These are phyloP conservation scores for Fonsecaea multimorphosa DNA, from an alignment of 2,329 filamentous ascomycete genomes.

Conservation along the genomic window DNA sequence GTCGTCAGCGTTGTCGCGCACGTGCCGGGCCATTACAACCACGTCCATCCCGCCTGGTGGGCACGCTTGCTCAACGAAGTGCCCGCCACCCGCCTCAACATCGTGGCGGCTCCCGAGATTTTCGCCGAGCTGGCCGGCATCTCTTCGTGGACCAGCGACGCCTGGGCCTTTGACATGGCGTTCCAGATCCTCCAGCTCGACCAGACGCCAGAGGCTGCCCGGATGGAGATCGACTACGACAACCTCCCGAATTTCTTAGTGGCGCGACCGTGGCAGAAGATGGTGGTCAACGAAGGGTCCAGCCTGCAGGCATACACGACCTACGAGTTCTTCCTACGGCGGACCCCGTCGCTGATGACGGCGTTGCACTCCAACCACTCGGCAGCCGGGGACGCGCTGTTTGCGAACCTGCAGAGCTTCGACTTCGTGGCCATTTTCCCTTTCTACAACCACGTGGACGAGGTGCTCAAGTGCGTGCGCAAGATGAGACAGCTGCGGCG, in stretches of 20 bases:
- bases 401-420: slow-evolving; percentile 54
- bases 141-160: slow-evolving; percentile 62
- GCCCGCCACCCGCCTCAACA: slow-evolving; percentile 57
- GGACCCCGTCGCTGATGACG: slow-evolving; percentile 61
- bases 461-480: slow-evolving; percentile 52
- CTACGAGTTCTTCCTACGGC: slow-evolving; percentile 72
- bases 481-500: slow-evolving; percentile 59
- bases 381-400: slow-evolving; percentile 43
- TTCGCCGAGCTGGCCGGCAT: slow-evolving; percentile 67
- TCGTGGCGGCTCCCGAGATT: slow-evolving; percentile 67
- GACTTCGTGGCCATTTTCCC: slow-evolving; percentile 72
- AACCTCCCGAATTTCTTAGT: slow-evolving; percentile 55
- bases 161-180: slow-evolving; percentile 68
- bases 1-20: slow-evolving; percentile 57
- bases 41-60: slow-evolving; percentile 58
- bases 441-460: slow-evolving; percentile 64
- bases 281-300: slow-evolving; percentile 76
- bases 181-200: slow-evolving; percentile 65
- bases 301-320: slow-evolving; percentile 73
- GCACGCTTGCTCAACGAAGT: slow-evolving; percentile 60
- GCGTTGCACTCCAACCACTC: slow-evolving; percentile 28
- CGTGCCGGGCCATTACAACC: slow-evolving; percentile 52
- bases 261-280: slow-evolving; percentile 67
- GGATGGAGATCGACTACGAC: slow-evolving; percentile 33
- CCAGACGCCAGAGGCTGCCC: slow-evolving; percentile 31